phyloP scores from a whole-genome alignment of 495 filamentous ascomycete genomes.

The Aspergillus sclerotiicarbonarius region DNA sequence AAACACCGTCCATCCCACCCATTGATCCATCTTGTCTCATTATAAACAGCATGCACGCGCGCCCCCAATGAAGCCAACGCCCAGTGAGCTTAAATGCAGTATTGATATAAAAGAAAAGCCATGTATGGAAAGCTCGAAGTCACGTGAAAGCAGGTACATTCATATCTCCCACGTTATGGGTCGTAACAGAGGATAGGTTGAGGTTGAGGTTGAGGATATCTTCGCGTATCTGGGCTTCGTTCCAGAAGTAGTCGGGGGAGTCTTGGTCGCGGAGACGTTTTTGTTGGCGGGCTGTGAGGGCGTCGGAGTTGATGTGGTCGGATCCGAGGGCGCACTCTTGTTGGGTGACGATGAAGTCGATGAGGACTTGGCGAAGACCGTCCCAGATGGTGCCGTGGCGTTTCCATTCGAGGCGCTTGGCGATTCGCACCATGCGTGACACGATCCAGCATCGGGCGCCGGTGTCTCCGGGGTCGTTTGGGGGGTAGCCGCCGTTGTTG shows the following conservation, averaged over 20 bases:
- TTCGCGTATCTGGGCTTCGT: conserved; percentile 25
- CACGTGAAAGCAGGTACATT: conserved; percentile 19
- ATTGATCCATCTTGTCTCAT: not conserved
- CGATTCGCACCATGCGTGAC: conserved; percentile 28
- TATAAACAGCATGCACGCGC: not conserved
- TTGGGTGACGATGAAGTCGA: conserved; percentile 25
- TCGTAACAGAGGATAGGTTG: conserved; percentile 5
- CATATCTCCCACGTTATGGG: not conserved
- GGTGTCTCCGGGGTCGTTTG: conserved; percentile 11
- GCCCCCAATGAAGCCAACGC: not conserved
- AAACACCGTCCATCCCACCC: not conserved
- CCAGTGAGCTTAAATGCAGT: not conserved
- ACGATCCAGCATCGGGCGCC: conserved; percentile 29
- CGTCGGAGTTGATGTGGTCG: conserved; percentile 19
- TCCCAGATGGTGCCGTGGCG: conserved; percentile 28
- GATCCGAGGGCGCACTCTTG: conserved; percentile 28
- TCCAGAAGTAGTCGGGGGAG: conserved; percentile 22
- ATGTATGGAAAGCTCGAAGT: not conserved
- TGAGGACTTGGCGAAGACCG: conserved; percentile 22
- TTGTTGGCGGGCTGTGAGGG: conserved; percentile 19
- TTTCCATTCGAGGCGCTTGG: conserved; percentile 31
- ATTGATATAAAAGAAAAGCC: not conserved
- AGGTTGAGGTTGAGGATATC: conserved; percentile 21
- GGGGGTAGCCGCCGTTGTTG: conserved; percentile 25
- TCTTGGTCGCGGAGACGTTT: conserved; percentile 4